These are phyloP conservation scores for Heritiera littoralis DNA, from an alignment of 345 rosid genomes.

Conservation along the genomic window DNA sequence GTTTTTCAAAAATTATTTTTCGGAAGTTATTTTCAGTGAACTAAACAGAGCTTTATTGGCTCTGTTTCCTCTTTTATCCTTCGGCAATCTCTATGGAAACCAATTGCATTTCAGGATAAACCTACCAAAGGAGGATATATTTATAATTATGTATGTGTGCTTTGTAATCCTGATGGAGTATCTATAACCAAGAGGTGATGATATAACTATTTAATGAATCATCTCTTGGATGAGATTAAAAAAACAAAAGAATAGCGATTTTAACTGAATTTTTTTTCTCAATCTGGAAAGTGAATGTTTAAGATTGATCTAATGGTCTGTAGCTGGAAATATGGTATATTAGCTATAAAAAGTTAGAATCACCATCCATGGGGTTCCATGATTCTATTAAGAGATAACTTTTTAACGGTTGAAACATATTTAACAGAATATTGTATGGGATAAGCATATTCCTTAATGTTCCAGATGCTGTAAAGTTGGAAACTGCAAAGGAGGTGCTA, in stretches of 20 bases:
- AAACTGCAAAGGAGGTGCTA: not conserved
- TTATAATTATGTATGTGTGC: not conserved
- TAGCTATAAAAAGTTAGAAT: not conserved
- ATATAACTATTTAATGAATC: not conserved
- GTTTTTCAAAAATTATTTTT: no score
- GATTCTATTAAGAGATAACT: not conserved
- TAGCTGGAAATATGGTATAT: not conserved
- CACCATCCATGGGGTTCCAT: not conserved
- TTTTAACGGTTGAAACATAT: not conserved
- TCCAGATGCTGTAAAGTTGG: not conserved
- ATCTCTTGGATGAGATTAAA: not conserved
- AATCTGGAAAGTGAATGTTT: not conserved
- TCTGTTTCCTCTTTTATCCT: not conserved
- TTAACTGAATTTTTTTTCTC: not conserved
- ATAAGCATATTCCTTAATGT: not conserved
- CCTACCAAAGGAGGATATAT: not conserved
- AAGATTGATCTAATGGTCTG: not conserved
- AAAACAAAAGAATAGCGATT: not conserved
- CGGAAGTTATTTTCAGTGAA: no score
- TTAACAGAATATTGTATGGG: not conserved
- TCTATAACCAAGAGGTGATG: not conserved
- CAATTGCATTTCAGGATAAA: not conserved
- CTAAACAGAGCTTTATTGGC: not conserved
- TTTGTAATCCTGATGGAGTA: not conserved
- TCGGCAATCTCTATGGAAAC: not conserved